A percentile compares a stretch with the other conserved stretches of the same genome.
Evolutionary conservation across 768 basidiomycete genomes (phyloP).

Genomic region (Termitomyces sp.): DNA sequence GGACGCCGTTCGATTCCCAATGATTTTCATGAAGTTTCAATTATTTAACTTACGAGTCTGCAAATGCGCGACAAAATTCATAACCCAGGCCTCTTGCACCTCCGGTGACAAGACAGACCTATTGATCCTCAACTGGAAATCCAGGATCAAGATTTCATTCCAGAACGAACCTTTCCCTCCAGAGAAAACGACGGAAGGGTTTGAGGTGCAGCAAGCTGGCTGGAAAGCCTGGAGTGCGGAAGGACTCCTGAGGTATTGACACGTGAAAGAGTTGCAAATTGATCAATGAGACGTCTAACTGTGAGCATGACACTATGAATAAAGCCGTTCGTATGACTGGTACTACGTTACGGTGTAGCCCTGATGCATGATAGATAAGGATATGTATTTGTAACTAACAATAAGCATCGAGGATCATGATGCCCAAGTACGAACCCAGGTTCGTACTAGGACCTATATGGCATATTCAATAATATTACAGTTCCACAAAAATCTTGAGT

Average conservation of each 20-base stretch:
- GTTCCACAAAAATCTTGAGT: slow-evolving; percentile 13
- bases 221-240: slow-evolving; percentile 3
- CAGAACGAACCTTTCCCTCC: slow-evolving; percentile 58
- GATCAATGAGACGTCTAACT: neutral
- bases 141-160: neutral
- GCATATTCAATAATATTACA: neutral
- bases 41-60: slow-evolving; percentile 64
- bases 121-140: slow-evolving; percentile 6
- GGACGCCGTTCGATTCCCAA: slow-evolving; percentile 2
- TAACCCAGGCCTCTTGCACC: slow-evolving; percentile 89
- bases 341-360: too few species aligned
- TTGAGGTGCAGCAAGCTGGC: slow-evolving; percentile 29
- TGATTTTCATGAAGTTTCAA: slow-evolving; percentile 1
- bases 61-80: slow-evolving; percentile 87
- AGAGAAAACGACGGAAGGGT: slow-evolving; percentile 79
- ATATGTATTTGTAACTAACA: neutral
- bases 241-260: neutral
- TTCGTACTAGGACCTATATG: too few species aligned
- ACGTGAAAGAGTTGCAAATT: neutral
- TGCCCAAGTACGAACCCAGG: too few species aligned
- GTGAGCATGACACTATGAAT: neutral
- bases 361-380: too few species aligned
- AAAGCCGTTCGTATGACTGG: neutral
- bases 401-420: too few species aligned
- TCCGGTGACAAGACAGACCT: slow-evolving; percentile 93